Base-by-base conservation (phyloP, 2,329 filamentous ascomycete genomes). In the Arachnomyces sp. region DNA sequence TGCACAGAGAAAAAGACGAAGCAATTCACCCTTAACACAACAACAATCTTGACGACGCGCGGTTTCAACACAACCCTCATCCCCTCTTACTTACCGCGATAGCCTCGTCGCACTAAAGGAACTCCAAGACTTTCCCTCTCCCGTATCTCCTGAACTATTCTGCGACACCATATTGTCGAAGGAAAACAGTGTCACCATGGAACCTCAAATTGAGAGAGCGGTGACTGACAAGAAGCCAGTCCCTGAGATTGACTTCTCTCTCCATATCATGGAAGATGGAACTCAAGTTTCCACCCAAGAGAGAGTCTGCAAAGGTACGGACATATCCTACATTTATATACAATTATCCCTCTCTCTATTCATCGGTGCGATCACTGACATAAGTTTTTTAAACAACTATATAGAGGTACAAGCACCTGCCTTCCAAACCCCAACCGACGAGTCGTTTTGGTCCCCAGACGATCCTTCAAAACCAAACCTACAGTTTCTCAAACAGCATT, bases 251-350 rank as follows among this genome's bases (percentile, higher is more conserved):
- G 92, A 98, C 72, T 98, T 98, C 65, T 93, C 87, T 42, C 80
- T 98, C 59, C 92, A 98, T 67, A 92, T 85, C 47, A 95, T 96
- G 90, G 92, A 98, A 66, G 92, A 98, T 73, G 87, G 86, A 60
- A 82, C 78, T 39, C 87, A 95, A 71, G 92, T 98, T 62, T 96
- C 79, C 78, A 98, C 92, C 47, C 70, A 84, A 62, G 92, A 98
- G 69, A 80, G 92, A 63, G 92, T 98, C 46, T 95, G 90, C 76
- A 98, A 96, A 88, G 92, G 92, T 96, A 78, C 31, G n/a, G 17
- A 42, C 17, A 12, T 16, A 12, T 21, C 13, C 13, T 4, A n/a
- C 21, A 6, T 38, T 17, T 25, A 25, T n/a, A n/a, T n/a, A n/a
- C n/a, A n/a, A n/a, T n/a, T n/a, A n/a, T n/a, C n/a, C n/a, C 21